phyloP scores from a whole-genome alignment of 1,284 basidiomycete genomes.

The Heliocybe sulcata region DNA sequence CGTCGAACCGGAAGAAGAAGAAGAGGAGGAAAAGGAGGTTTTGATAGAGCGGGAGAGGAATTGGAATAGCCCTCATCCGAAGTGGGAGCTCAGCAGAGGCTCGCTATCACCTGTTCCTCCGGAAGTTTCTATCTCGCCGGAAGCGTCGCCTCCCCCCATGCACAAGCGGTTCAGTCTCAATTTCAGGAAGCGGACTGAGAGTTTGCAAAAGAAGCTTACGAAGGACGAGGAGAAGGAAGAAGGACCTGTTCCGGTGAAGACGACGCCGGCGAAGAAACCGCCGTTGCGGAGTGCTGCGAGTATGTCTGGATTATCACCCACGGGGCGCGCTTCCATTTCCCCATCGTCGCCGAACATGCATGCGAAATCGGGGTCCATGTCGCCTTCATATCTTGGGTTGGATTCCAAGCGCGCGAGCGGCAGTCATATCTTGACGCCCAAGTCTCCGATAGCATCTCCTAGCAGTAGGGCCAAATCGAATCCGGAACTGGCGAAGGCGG shows the following conservation, averaged over 20 bases:
- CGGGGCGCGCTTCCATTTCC: background rate
- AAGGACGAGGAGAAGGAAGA: background rate
- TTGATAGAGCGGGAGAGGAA: slow-evolving; percentile 41
- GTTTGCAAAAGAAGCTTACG: background rate
- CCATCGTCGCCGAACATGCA: background rate
- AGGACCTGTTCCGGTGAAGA: background rate
- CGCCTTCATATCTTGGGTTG: background rate
- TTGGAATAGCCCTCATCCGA: slow-evolving; percentile 52
- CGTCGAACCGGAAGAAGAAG: slow-evolving; percentile 23
- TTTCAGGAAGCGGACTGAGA: background rate
- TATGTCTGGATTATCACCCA: background rate
- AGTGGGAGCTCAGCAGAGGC: slow-evolving; percentile 27
- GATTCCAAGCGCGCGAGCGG: slow-evolving; percentile 3
- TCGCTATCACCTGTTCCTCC: background rate
- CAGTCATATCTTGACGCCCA: slow-evolving; percentile 9
- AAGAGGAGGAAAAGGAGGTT: slow-evolving; percentile 28
- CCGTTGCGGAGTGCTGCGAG: background rate
- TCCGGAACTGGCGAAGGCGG: background rate
- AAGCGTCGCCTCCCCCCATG: slow-evolving; percentile 12
- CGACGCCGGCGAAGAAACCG: background rate
- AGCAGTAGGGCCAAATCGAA: background rate
- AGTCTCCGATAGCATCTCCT: slow-evolving; percentile 14
- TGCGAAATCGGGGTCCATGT: background rate
- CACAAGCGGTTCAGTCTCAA: background rate
- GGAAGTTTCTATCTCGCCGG: slow-evolving; percentile 10